phyloP scores from a whole-genome alignment of 2,329 filamentous ascomycete genomes.

The Ophioceras dolichostomum region DNA sequence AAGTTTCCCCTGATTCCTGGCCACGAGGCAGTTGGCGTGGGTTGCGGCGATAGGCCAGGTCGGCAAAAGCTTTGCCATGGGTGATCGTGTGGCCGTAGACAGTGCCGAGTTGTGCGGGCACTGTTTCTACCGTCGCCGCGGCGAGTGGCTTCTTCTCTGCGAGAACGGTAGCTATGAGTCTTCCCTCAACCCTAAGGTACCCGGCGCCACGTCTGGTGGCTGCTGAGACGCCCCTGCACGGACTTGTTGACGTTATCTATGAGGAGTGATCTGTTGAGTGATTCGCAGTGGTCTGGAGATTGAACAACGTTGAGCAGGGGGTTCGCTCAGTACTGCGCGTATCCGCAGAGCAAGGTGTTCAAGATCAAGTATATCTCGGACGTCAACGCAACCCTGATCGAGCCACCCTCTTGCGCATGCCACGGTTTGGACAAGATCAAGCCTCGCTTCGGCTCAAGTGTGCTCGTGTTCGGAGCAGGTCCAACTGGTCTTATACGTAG shows the following conservation, averaged over 20 bases:
- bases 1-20: conserved; percentile 56
- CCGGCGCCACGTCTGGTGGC: too few relatives aligned
- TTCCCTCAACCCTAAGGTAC: too few relatives aligned
- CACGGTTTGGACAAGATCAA: conserved; percentile 59
- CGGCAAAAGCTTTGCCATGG: conserved; percentile 47
- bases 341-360: conserved; percentile 44
- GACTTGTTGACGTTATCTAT: too few relatives aligned
- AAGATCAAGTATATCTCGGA: conserved; percentile 53
- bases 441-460: conserved; percentile 51
- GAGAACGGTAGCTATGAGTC: conserved; percentile 32
- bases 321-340: conserved; percentile 56
- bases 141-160: conserved; percentile 55
- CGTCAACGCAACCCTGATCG: conserved; percentile 57
- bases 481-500: conserved; percentile 54
- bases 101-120: conserved; percentile 57
- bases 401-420: conserved; percentile 59
- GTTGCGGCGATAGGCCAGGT: conserved; percentile 46
- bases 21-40: conserved; percentile 56
- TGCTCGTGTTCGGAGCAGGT: conserved; percentile 54
- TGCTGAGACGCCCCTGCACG: too few relatives aligned
- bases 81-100: conserved; percentile 52
- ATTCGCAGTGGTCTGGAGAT: conserved; percentile 45
- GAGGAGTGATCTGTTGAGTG: too few relatives aligned
- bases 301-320: conserved; percentile 58
- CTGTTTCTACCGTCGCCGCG: conserved; percentile 63